Base-by-base conservation (phyloP, 2,329 filamentous ascomycete genomes). In the Dothistroma septosporum region DNA sequence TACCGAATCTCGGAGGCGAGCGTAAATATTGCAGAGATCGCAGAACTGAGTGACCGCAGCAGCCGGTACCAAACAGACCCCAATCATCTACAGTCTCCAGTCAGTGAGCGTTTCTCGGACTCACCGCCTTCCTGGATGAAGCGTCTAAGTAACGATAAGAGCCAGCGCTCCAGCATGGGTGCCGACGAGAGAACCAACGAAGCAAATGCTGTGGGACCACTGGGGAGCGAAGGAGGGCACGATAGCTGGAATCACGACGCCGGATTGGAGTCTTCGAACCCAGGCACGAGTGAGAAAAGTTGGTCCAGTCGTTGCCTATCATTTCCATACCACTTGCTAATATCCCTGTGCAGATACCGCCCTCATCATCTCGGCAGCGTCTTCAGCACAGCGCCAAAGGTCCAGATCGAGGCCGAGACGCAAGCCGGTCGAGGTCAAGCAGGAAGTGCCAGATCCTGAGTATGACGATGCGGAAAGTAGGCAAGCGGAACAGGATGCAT, bases 91-190 rank as follows among this genome's bases (percentile, higher is more conserved):
- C 50, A 53, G 31, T 16, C 9, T n/a, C 50, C 50, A 4, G 21
- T 35, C 24, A 53, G 50, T n/a, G 50, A 32, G 19, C 50, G 50
- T 12, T 53, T 53, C 50, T 53, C 50, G 14, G 50, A 53, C 50
- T 53, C 50, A 6, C 50, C 50, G 12, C 50, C 50, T 11, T 31
- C 22, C 50, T 53, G 50, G 50, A 53, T 53, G 50, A 53, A 53
- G 50, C 24, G 50, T 12, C 50, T 53, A 11, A 32, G 24, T n/a
- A 31, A 28, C 12, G 24, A 35, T n/a, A 21, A 21, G 5, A 32
- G 24, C 31, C 50, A 35, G 10, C 14, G 50, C 6, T 32, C 16
- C 50, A 53, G 24, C 31, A 21, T 21, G 10, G 50, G 50, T 11
- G 19, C 31, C 28, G 50, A 53, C n/a, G 50, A 53, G 50, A 32